Evolutionary conservation across 148 eudicot species (phyloP).

Genomic region (Fallopia convolvulus): DNA sequence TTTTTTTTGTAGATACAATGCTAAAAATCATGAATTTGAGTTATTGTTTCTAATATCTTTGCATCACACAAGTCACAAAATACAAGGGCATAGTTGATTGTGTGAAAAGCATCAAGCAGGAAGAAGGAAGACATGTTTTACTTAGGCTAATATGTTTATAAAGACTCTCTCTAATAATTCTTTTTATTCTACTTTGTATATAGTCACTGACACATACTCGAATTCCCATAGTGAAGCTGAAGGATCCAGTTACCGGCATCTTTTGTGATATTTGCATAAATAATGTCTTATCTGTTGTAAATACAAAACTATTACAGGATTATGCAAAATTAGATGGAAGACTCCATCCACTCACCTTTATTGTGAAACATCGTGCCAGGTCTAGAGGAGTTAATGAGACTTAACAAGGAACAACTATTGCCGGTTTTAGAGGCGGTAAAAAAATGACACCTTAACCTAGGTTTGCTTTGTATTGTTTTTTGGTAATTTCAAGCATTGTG

Average conservation of each 20-base stretch:
- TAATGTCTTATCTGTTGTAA: conserved; percentile 85
- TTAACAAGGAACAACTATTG: conserved; percentile 91
- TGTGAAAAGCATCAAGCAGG: too few relatives aligned
- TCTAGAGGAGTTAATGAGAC: conserved; percentile 90
- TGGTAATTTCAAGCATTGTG: too few relatives aligned
- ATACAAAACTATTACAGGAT: conserved; percentile 84
- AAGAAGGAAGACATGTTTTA: too few relatives aligned
- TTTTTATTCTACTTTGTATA: not conserved
- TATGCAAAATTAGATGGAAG: conserved; percentile 77
- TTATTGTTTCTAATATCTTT: too few relatives aligned
- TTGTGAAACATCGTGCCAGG: conserved; percentile 98
- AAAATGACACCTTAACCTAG: too few relatives aligned
- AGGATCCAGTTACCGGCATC: conserved; percentile 81
- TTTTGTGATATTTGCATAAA: conserved; percentile 92
- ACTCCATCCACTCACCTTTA: conserved; percentile 77
- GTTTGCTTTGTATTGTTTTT: too few relatives aligned
- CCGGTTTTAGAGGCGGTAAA: too few relatives aligned
- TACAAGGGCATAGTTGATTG: too few relatives aligned
- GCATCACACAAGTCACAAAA: too few relatives aligned
- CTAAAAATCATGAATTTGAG: too few relatives aligned
- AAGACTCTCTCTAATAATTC: not conserved
- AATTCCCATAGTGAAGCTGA: conserved; percentile 94
- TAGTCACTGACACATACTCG: conserved; percentile 90
- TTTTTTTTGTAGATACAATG: too few relatives aligned
- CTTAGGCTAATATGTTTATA: too few relatives aligned